These are phyloP conservation scores for Neurospora sp. DNA, from an alignment of 495 filamentous ascomycete genomes.

Conservation along the genomic window DNA sequence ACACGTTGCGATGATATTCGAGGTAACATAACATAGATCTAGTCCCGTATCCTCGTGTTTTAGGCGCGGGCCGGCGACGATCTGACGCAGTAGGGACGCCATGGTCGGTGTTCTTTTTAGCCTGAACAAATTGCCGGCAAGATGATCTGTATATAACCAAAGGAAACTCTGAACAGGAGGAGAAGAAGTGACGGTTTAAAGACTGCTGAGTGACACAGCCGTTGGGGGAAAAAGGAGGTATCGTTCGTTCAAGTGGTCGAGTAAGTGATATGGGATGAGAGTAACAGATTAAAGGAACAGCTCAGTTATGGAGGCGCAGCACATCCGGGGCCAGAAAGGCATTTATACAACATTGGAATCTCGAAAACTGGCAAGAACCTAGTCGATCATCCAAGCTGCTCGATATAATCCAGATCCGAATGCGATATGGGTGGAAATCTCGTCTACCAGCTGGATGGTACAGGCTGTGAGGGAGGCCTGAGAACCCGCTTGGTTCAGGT, in stretches of 20 bases:
- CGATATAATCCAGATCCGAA: neutral
- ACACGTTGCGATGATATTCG: slow-evolving; percentile 56
- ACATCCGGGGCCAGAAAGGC: neutral
- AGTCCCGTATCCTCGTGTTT: slow-evolving; percentile 79
- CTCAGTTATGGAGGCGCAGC: neutral
- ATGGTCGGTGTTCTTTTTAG: slow-evolving; percentile 17
- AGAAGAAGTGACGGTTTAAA: neutral
- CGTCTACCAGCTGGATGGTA: neutral
- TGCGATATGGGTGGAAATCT: neutral
- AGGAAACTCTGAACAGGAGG: neutral
- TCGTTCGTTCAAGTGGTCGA: neutral
- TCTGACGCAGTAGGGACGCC: slow-evolving; percentile 45
- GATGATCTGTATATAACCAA: neutral
- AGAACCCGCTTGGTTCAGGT: neutral
- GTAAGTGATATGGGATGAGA: neutral
- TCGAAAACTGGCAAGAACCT: neutral
- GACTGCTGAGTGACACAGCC: neutral
- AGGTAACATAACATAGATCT: slow-evolving; percentile 92
- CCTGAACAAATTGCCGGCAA: neutral
- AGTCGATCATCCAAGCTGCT: neutral
- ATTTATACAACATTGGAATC: neutral
- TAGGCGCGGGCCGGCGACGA: slow-evolving; percentile 65
- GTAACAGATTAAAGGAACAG: neutral
- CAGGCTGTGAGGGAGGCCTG: neutral
- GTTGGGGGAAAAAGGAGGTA: neutral